A percentile compares a stretch with the other conserved stretches of the same genome.
These are phyloP conservation scores for Trichoderma citrinoviride DNA, from an alignment of 2,329 filamentous ascomycete species.

Conservation along the genomic window DNA sequence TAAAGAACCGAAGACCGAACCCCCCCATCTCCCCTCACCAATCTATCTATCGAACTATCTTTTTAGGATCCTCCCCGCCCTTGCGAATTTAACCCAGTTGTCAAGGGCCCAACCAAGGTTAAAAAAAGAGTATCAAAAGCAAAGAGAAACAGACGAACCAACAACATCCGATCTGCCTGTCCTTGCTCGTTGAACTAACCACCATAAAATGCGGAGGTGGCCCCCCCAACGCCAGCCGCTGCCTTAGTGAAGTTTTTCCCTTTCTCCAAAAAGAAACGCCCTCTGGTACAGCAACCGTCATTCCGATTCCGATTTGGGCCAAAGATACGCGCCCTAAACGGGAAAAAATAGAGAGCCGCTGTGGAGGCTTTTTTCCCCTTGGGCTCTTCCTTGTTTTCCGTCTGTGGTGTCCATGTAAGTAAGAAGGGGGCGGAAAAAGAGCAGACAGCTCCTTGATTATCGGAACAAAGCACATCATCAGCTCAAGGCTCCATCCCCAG, in stretches of 20 bases:
- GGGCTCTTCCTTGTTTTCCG: not conserved
- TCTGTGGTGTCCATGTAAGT: not conserved
- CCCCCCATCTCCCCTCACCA: not conserved
- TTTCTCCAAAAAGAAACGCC: too few relatives aligned
- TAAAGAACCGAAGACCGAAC: not conserved
- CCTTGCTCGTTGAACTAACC: not conserved
- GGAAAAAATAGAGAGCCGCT: not conserved
- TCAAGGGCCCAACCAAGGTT: not conserved
- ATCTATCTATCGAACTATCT: not conserved
- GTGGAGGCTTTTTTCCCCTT: not conserved
- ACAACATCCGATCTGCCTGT: not conserved
- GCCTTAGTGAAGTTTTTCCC: not conserved
- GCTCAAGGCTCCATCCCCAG: not conserved
- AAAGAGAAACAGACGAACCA: not conserved
- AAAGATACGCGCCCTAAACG: conserved; percentile 18
- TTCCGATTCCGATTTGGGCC: conserved; percentile 13
- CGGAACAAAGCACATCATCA: not conserved
- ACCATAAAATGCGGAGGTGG: conserved; percentile 12
- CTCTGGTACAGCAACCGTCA: not conserved
- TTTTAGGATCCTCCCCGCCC: not conserved
- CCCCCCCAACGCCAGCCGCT: not conserved
- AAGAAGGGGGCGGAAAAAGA: not conserved
- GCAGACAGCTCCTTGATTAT: not conserved
- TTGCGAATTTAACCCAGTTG: not conserved
- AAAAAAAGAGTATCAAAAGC: too few relatives aligned